Evolutionary conservation across 352 stramenopile genomes (phyloP).

Genomic region (Hyaloperonospora brassicae): DNA sequence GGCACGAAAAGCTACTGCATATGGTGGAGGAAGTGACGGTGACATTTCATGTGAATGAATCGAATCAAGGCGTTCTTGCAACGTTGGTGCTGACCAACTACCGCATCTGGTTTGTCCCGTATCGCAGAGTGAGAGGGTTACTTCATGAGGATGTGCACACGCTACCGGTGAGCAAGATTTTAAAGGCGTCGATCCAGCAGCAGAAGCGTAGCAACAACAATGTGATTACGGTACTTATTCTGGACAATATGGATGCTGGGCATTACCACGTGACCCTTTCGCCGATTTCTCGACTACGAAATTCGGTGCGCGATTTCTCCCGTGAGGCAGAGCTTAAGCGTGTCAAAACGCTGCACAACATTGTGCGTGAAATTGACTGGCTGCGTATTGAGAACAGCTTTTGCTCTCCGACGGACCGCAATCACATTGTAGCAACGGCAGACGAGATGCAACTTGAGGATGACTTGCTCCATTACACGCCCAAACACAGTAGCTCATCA

Average conservation of each 20-base stretch:
- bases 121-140: slow-evolving; percentile 59
- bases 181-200: slow-evolving; percentile 69
- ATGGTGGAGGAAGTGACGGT: slow-evolving; percentile 83
- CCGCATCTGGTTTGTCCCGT: slow-evolving; percentile 79
- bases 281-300: slow-evolving; percentile 57
- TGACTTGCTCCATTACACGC: slow-evolving; percentile 52
- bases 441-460: slow-evolving; percentile 56
- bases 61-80: slow-evolving; percentile 73
- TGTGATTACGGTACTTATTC: slow-evolving; percentile 56
- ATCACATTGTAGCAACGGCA: slow-evolving; percentile 42
- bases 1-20: slow-evolving; percentile 75
- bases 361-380: slow-evolving; percentile 78
- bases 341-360: slow-evolving; percentile 71
- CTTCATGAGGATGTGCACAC: slow-evolving; percentile 82
- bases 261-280: slow-evolving; percentile 82
- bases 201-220: slow-evolving; percentile 80
- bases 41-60: slow-evolving; percentile 85
- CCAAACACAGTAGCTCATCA: slow-evolving; percentile 35
- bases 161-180: slow-evolving; percentile 65
- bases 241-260: slow-evolving; percentile 83
- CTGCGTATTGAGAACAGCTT: slow-evolving; percentile 80
- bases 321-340: slow-evolving; percentile 69
- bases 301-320: slow-evolving; percentile 61
- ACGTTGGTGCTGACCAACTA: slow-evolving; percentile 80
- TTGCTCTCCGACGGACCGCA: slow-evolving; percentile 63